Evolutionary conservation across 2,329 filamentous ascomycete species (phyloP), one percentile per base, ranked within the genome.

Genomic region (Ustulina deusta): DNA sequence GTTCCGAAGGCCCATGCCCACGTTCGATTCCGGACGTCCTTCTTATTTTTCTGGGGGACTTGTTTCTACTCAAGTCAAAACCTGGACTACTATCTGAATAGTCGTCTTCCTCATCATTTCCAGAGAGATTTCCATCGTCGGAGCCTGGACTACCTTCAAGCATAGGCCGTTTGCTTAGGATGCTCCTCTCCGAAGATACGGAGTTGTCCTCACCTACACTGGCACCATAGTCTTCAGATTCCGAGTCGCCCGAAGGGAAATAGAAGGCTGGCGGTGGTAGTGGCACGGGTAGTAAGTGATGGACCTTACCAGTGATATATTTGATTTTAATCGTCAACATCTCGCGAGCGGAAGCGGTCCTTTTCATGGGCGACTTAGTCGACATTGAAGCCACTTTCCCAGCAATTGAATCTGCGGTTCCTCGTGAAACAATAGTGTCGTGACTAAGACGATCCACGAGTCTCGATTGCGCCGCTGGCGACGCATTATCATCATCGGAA

Each of bases 51-150:
- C 93, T 86, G 60, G 92, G 89, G 59, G 90, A 91, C 0, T 91
- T 92, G 71, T 85, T 89, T 73, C 86, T 86, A 71, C 88, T 87
- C 15, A 92, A 92, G 63, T 88, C 83, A 76, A 97, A 96, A 76
- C 93, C 93, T 46, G 84, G 84, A 75, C 92, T 86, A 38, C 91
- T 91, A 77, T 98, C 95, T 69, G 87, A 83, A 70, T 86, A 84
- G 74, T 91, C 87, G 83, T 96, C 96, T 78, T 98, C 95, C 69
- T 96, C 93, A 77, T 91, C 91, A 46, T 89, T 93, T 68, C 93
- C 93, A 74, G 98, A 96, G 52, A 92, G 80, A 73, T 92, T 87
- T 71, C 91, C 91, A 15, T 73, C 69, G 13, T 93, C 92, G 1
- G 93, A 95, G 79, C 97, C 89, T 66, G 86, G 85, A 69, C 97